Evolutionary conservation across 2,329 filamentous ascomycete genomes (phyloP).

Genomic region (Apiospora pterosperma): DNA sequence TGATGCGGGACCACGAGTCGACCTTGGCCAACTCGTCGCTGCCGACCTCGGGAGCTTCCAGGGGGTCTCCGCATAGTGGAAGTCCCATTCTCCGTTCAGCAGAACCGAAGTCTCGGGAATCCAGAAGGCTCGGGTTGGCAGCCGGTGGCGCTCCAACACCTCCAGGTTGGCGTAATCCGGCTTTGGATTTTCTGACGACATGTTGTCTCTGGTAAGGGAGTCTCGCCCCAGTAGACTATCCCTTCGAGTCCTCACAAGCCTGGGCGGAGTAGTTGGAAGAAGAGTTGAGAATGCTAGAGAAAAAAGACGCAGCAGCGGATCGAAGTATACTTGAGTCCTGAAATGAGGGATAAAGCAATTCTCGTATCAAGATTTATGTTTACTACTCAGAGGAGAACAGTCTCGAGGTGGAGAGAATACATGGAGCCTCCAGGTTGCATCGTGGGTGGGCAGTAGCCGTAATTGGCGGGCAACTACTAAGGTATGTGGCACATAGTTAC

Average conservation of each 20-base stretch:
- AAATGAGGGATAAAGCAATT: background rate
- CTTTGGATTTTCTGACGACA: constrained; percentile 16
- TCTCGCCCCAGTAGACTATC: background rate
- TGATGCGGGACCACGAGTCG: constrained; percentile 46
- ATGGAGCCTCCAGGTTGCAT: background rate
- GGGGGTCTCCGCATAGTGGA: constrained; percentile 45
- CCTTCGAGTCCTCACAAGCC: background rate
- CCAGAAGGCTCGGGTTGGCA: constrained; percentile 49
- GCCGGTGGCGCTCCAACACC: constrained; percentile 50
- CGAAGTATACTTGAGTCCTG: background rate
- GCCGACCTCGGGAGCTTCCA: constrained; percentile 39
- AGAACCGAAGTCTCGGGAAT: constrained; percentile 43
- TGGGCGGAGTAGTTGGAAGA: no score
- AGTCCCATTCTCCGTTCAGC: constrained; percentile 57
- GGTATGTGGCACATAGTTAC: no score
- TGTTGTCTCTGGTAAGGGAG: background rate
- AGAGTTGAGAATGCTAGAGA: background rate
- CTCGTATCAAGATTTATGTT: background rate
- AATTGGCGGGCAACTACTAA: background rate
- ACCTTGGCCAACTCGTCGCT: constrained; percentile 7
- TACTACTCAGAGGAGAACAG: background rate
- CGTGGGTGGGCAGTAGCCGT: background rate
- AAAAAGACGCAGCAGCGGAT: background rate
- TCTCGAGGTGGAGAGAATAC: background rate
- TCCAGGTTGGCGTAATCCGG: constrained; percentile 49